Conservation (phyloP, 305 asterid genomes). For the Galium porrigens region DNA sequence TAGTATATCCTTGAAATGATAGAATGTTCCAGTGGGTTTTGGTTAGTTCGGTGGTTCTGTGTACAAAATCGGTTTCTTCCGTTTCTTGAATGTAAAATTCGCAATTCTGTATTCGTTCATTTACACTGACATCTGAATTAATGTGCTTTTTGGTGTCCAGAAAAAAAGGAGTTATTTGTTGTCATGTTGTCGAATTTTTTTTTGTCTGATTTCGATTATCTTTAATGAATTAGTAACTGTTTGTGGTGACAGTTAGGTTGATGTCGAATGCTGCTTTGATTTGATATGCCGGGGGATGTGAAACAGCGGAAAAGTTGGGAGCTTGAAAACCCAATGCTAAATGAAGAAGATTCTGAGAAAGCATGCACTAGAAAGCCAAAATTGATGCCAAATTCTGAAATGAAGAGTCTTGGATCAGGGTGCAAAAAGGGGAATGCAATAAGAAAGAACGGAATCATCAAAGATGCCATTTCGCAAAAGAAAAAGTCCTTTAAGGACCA, state of each 20-base stretch:
- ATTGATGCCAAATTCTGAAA: constrained; percentile 26
- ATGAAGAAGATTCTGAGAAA: constrained; percentile 27
- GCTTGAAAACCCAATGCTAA: constrained; percentile 9
- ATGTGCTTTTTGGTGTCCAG: background rate
- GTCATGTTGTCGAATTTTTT: background rate
- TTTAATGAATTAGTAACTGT: background rate
- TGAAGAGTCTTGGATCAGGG: constrained; percentile 22
- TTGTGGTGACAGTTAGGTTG: constrained; percentile 9
- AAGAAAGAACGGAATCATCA: constrained; percentile 33
- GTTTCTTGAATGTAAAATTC: background rate
- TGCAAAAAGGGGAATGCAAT: constrained; percentile 23
- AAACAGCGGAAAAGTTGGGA: constrained; percentile 22
- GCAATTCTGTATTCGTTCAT: background rate
- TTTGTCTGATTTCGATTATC: background rate
- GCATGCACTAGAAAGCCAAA: constrained; percentile 31
- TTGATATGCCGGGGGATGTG: constrained; percentile 18
- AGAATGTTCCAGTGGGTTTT: background rate
- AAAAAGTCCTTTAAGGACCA: constrained; percentile 35
- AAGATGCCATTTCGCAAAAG: constrained; percentile 29
- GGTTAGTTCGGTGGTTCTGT: background rate
- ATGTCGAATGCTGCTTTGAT: constrained; percentile 6
- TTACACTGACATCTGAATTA: background rate
- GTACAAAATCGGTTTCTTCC: background rate
- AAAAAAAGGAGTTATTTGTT: background rate
- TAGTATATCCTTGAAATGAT: background rate